Conservation (phyloP, 495 filamentous ascomycete species). For the Parathielavia hyrcaniae region DNA sequence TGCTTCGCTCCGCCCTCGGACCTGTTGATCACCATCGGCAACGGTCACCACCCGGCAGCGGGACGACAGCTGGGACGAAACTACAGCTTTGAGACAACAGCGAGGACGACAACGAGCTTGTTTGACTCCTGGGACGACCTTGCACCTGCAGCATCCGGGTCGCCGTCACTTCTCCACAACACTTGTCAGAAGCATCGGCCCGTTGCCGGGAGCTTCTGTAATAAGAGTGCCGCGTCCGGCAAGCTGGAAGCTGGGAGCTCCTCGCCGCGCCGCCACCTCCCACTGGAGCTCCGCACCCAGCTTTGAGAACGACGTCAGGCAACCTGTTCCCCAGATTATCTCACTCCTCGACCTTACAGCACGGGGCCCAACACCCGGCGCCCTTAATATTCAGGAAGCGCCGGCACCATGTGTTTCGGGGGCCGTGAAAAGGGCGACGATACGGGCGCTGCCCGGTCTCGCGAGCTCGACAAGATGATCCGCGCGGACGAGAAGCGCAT, state of each 20-base stretch:
- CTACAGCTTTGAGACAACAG: not conserved
- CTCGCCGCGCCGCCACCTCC: constrained; percentile 7
- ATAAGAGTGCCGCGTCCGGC: not conserved
- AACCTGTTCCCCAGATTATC: not conserved
- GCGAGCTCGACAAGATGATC: constrained; percentile 69
- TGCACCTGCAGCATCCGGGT: not conserved
- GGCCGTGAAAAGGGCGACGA: constrained; percentile 46
- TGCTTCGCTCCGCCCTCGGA: not conserved
- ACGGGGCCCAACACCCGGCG: not conserved
- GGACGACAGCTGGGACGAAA: not conserved
- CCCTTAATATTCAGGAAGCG: not conserved
- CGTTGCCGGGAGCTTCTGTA: not conserved
- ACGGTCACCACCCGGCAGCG: not conserved
- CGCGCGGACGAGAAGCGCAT: constrained; percentile 76
- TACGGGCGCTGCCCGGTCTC: constrained; percentile 45
- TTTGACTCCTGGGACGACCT: not conserved
- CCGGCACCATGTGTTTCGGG: constrained; percentile 58
- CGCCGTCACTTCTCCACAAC: not conserved
- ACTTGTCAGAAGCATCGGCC: not conserved
- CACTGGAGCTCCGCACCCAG: constrained; percentile 3
- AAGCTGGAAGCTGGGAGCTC: not conserved
- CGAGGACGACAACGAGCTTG: not conserved
- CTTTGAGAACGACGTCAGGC: constrained; percentile 7
- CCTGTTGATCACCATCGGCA: constrained; percentile 6
- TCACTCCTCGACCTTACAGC: not conserved